Evolutionary conservation across 805 yeast species (phyloP), one percentile per base, ranked within the genome.

Genomic region (Starmera quercuum): DNA sequence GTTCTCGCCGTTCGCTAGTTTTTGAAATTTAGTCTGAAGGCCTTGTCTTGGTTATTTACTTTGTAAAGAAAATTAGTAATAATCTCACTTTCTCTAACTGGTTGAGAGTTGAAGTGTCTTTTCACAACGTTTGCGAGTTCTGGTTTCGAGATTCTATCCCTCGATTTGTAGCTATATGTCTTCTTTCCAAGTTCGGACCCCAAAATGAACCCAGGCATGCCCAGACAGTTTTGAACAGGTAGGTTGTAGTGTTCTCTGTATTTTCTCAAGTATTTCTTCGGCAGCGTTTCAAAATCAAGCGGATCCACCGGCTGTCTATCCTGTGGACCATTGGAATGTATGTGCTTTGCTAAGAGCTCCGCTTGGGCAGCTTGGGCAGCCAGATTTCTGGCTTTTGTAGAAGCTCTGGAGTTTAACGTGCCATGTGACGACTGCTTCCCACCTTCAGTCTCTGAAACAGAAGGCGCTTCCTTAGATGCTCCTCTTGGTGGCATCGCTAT

Each of bases 21-120:
- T 15, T 39, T 39, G 40, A 64, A 63, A 33, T 57, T 61, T 57
- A 64, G 48, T 37, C 53, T 61, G 46, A 64, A 65, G 21, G 58
- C 66, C 50, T 58, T 61, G 39, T 66, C 68, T 47, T 83, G 84
- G 50, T 85, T 80, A 49, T 76, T 77, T 34, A 85, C 87, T 47
- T 83, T 79, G 61, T 90, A 92, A 35, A 92, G 66, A 53, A 90
- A 92, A 48, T 83, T 87, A 24, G 95, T 85, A 26, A 90, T 77
- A 21, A 83, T 76, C 47, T 90, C 97, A 37, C 80, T 76, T 51
- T 90, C 98, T 46, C 83, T 77, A 4, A 77, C 75, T 10, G 72
- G 68, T 30, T 65, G 67, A 7, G 58, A 46, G 42, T 68, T 47
- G 46, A 88, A 85, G 56, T 90, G 97, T 35, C 69, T 71, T 56